Percentiles rank a stretch among this genome's conserved stretches.
Conservation (phyloP, 495 filamentous ascomycete species). For the Aspergillus campestris region DNA sequence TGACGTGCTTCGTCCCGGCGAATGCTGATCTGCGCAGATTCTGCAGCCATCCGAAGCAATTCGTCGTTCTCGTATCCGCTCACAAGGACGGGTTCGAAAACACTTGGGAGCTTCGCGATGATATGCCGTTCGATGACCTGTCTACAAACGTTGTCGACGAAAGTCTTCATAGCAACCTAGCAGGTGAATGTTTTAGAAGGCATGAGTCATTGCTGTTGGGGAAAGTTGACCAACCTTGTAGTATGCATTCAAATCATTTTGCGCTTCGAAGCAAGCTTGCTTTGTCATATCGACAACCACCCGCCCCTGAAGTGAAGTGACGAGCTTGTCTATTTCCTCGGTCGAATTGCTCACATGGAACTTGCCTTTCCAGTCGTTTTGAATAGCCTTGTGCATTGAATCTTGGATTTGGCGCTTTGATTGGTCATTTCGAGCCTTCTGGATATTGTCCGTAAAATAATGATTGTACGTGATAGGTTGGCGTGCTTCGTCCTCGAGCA, state of each 20-base stretch:
- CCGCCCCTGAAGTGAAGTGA: conserved; percentile 9
- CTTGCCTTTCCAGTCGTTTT: conserved; percentile 3
- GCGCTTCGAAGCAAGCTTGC: conserved; percentile 16
- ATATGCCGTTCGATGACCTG: conserved; percentile 32
- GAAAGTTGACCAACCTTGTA: conserved; percentile 18
- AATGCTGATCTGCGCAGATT: not conserved
- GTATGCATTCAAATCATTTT: conserved; percentile 16
- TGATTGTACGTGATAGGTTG: conserved; percentile 42
- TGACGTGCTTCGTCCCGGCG: conserved; percentile 3
- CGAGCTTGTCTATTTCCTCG: conserved; percentile 3
- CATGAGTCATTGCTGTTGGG: not conserved
- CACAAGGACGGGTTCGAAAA: conserved; percentile 1
- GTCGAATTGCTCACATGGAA: conserved; percentile 3
- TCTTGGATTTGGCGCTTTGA: conserved; percentile 1
- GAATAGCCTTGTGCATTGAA: not conserved
- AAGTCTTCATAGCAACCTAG: conserved; percentile 30
- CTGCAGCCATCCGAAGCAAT: conserved; percentile 2
- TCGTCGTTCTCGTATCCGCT: conserved; percentile 1
- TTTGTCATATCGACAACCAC: conserved; percentile 17
- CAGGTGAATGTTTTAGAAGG: not conserved
- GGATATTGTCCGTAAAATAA: conserved; percentile 35
- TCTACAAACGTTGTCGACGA: conserved; percentile 31
- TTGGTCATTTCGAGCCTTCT: conserved; percentile 20
- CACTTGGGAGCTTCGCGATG: conserved; percentile 4
- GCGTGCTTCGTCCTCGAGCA: conserved; percentile 35